Evolutionary conservation across 257 asterid species (phyloP).

Genomic region (Solanum corneliomulleri): DNA sequence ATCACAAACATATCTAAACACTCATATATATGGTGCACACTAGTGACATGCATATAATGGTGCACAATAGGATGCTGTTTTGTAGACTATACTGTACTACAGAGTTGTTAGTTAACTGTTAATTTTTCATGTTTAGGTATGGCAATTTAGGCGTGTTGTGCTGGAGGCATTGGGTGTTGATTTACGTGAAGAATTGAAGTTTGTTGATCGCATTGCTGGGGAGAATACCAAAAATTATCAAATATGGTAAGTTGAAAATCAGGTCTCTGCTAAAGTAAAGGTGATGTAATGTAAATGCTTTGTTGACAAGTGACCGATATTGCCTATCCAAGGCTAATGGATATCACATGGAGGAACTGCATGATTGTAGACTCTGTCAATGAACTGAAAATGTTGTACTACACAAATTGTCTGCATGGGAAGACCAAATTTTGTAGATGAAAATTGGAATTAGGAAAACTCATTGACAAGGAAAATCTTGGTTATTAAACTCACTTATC

Average conservation of each 20-base stretch:
- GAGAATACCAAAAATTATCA: constrained; percentile 83
- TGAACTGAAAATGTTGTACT: background rate
- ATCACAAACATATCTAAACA: background rate
- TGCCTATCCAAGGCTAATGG: background rate
- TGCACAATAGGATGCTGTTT: background rate
- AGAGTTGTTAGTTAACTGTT: background rate
- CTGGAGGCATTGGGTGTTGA: constrained; percentile 62
- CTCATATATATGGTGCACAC: background rate
- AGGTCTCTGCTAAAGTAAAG: background rate
- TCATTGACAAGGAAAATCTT: background rate
- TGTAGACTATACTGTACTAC: background rate
- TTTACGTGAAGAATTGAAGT: constrained; percentile 56
- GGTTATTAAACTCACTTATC: background rate
- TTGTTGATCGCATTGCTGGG: constrained; percentile 43
- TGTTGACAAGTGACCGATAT: background rate
- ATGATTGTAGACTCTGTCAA: background rate
- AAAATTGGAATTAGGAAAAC: background rate
- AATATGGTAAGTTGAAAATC: constrained; percentile 43
- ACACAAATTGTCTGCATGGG: background rate
- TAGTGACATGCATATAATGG: background rate
- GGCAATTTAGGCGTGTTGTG: constrained; percentile 91
- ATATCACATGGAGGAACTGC: background rate
- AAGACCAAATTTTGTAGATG: background rate
- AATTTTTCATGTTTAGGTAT: constrained; percentile 32
- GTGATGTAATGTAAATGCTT: background rate